These are phyloP conservation scores for Cercospora sp. DNA, from an alignment of 2,329 filamentous ascomycete species.

Conservation along the genomic window DNA sequence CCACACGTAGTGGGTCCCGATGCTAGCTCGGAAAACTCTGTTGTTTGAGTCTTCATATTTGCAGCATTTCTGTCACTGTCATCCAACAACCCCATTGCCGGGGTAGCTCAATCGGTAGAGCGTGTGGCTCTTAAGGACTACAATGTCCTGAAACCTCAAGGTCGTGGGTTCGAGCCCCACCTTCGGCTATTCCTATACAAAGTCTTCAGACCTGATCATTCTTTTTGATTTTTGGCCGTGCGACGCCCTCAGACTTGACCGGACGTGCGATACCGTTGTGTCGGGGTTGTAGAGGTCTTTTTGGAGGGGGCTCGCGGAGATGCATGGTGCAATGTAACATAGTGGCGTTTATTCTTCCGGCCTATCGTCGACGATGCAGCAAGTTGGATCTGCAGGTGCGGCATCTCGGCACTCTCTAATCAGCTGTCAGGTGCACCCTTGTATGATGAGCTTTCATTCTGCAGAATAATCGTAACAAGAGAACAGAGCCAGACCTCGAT, in stretches of 20 bases:
- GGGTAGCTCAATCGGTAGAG: conserved; percentile 56
- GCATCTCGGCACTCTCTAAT: neutral
- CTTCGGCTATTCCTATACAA: conserved; percentile 1
- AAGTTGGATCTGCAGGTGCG: neutral
- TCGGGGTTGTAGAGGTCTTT: neutral
- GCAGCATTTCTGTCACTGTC: neutral
- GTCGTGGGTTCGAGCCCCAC: neutral
- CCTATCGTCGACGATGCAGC: neutral
- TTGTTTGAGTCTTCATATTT: neutral
- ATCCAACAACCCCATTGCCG: conserved; percentile 34
- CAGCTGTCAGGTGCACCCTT: neutral
- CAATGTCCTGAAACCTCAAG: neutral
- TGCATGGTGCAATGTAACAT: neutral
- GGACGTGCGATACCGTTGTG: neutral
- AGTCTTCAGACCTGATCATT: neutral
- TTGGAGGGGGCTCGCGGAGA: neutral
- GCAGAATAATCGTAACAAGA: neutral
- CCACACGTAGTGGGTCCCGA: neutral
- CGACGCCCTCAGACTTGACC: neutral
- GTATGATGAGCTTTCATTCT: neutral
- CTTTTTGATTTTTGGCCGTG: neutral
- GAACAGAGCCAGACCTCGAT: neutral
- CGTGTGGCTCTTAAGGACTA: conserved; percentile 36
- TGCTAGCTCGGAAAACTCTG: neutral
- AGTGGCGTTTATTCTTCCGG: neutral